These are phyloP conservation scores for Aureobasidium pullulans DNA, from an alignment of 2,329 filamentous ascomycete species.

Conservation along the genomic window DNA sequence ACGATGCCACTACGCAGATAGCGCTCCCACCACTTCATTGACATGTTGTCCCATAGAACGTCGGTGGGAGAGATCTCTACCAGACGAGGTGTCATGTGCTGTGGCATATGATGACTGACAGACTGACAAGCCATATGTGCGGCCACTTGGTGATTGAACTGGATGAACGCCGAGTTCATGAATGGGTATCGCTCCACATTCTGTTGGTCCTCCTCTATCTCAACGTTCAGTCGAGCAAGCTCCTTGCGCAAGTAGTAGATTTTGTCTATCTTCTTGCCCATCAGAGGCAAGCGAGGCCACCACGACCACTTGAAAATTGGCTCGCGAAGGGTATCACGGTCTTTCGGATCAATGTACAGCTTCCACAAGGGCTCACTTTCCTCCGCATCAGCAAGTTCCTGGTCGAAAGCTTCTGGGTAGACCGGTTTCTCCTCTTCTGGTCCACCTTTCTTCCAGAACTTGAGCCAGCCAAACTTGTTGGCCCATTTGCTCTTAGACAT, in stretches of 20 bases:
- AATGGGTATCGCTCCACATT: slow-evolving; percentile 78
- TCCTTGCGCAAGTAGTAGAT: slow-evolving; percentile 88
- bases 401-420: slow-evolving; percentile 59
- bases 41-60: slow-evolving; percentile 96
- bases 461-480: slow-evolving; percentile 20
- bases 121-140: slow-evolving; percentile 98
- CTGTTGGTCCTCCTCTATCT: slow-evolving; percentile 85
- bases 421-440: slow-evolving; percentile 24
- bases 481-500: slow-evolving; percentile 23
- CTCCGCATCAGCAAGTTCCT: slow-evolving; percentile 54
- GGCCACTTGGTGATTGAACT: slow-evolving; percentile 96
- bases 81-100: slow-evolving; percentile 83
- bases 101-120: slow-evolving; percentile 81
- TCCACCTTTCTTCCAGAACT: slow-evolving; percentile 25
- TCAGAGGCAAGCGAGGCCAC: slow-evolving; percentile 52
- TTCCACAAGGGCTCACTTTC: slow-evolving; percentile 67
- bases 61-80: slow-evolving; percentile 93
- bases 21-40: slow-evolving; percentile 85
- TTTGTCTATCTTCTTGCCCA: slow-evolving; percentile 82
- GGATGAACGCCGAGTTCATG: slow-evolving; percentile 96
- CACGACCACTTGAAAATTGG: slow-evolving; percentile 56
- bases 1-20: slow-evolving; percentile 67
- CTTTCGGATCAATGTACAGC: slow-evolving; percentile 70
- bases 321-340: slow-evolving; percentile 78
- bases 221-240: slow-evolving; percentile 76